These are phyloP conservation scores for Fusarium compactum DNA, from an alignment of 2,329 filamentous ascomycete genomes.

Conservation along the genomic window DNA sequence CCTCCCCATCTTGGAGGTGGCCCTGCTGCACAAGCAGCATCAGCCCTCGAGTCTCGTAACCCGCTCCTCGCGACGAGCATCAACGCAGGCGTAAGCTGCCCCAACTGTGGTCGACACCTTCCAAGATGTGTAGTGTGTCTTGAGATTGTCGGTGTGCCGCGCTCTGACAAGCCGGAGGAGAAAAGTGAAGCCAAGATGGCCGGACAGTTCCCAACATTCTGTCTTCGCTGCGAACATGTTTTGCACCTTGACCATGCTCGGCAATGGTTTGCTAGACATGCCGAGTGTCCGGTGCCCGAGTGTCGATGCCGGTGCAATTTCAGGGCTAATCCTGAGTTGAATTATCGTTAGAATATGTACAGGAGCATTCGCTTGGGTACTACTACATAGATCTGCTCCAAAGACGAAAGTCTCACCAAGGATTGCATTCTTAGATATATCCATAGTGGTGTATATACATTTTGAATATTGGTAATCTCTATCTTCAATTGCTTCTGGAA, in stretches of 20 bases:
- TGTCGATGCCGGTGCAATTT: conserved; percentile 75
- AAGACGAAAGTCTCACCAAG: not conserved
- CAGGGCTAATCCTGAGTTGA: conserved; percentile 69
- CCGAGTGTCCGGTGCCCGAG: conserved; percentile 76
- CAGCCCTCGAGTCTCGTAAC: conserved; percentile 59
- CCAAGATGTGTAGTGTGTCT: conserved; percentile 76
- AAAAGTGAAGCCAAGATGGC: conserved; percentile 63
- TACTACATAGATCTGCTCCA: not conserved
- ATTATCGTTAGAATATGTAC: conserved; percentile 56
- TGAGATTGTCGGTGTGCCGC: conserved; percentile 73
- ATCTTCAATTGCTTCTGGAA: conserved; percentile 19
- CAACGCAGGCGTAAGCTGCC: conserved; percentile 72
- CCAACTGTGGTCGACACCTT: conserved; percentile 74
- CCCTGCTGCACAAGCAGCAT: conserved; percentile 35
- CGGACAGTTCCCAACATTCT: conserved; percentile 75
- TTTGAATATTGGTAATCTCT: conserved; percentile 30
- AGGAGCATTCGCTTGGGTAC: not conserved
- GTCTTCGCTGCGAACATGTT: conserved; percentile 75
- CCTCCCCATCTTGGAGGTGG: conserved; percentile 21
- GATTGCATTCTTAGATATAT: not conserved
- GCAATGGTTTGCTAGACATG: conserved; percentile 74
- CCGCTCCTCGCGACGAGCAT: conserved; percentile 69
- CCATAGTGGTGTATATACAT: conserved; percentile 3
- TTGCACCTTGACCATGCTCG: conserved; percentile 75
- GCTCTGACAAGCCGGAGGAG: conserved; percentile 68